Percentiles rank a stretch among this genome's conserved stretches.
Conservation (phyloP, 1,284 basidiomycete genomes). For the Xerocomus nothofagi region DNA sequence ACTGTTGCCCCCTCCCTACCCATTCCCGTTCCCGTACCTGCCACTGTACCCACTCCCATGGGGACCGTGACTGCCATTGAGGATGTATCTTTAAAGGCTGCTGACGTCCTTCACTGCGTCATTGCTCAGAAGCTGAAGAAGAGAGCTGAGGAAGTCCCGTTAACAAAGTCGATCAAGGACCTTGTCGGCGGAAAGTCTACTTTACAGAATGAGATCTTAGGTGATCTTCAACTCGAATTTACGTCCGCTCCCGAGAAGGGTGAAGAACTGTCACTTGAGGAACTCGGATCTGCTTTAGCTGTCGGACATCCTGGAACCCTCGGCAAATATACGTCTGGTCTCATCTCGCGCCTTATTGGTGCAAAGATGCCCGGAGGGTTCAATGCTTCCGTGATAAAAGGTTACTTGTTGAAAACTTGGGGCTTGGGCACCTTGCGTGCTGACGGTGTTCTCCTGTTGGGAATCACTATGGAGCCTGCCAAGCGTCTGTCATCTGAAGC, state of each 20-base stretch:
- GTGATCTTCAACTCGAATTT: slow-evolving; percentile 90
- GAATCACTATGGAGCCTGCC: slow-evolving; percentile 88
- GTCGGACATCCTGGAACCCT: slow-evolving; percentile 84
- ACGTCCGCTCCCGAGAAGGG: slow-evolving; percentile 94
- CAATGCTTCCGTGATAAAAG: slow-evolving; percentile 92
- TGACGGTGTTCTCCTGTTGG: slow-evolving; percentile 90
- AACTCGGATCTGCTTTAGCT: slow-evolving; percentile 85
- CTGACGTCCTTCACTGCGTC: slow-evolving; percentile 86
- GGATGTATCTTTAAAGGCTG: slow-evolving; percentile 89
- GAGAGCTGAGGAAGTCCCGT: slow-evolving; percentile 82
- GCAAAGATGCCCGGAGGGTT: slow-evolving; percentile 99
- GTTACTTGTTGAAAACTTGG: slow-evolving; percentile 88
- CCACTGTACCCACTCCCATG: slow-evolving; percentile 48
- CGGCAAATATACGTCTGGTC: slow-evolving; percentile 93
- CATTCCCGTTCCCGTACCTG: slow-evolving; percentile 44
- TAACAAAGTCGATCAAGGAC: slow-evolving; percentile 97
- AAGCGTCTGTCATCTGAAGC: slow-evolving; percentile 91
- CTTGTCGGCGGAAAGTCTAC: slow-evolving; percentile 98
- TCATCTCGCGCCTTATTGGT: slow-evolving; percentile 90
- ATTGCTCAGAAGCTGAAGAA: slow-evolving; percentile 99
- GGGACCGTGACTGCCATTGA: slow-evolving; percentile 76
- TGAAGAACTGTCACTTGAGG: slow-evolving; percentile 94
- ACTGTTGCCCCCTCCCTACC: slow-evolving; percentile 46
- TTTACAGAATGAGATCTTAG: slow-evolving; percentile 94
- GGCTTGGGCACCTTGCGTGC: slow-evolving; percentile 88